Conservation (phyloP, 805 yeast species). For the Starmerella tilneyi region DNA sequence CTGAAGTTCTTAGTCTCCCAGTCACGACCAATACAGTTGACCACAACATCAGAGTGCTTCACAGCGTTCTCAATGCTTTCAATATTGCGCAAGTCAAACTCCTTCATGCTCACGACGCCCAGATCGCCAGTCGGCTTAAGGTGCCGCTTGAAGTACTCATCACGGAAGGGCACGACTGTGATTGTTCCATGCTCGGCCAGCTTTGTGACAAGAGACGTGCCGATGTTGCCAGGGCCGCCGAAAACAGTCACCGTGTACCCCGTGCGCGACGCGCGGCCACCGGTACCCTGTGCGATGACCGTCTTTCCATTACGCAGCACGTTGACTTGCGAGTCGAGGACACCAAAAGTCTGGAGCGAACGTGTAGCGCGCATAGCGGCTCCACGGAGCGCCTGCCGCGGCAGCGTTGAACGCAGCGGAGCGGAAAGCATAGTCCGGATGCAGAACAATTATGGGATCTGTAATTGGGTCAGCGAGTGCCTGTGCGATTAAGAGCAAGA, state of each 20-base stretch:
- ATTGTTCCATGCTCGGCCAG: constrained; percentile 75
- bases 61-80: constrained; percentile 67
- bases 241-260: constrained; percentile 85
- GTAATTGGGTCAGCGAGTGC: constrained; percentile 6
- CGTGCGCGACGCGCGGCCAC: constrained; percentile 72
- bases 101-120: constrained; percentile 77
- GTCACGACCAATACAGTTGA: constrained; percentile 68
- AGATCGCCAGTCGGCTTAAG: constrained; percentile 76
- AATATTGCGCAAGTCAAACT: constrained; percentile 69
- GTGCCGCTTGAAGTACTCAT: constrained; percentile 65
- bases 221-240: constrained; percentile 72
- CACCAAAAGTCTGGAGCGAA: constrained; percentile 32
- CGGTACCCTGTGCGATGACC: constrained; percentile 57
- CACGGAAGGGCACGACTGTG: constrained; percentile 69
- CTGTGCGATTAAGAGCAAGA: neutral
- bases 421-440: constrained; percentile 6
- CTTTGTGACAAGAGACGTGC: constrained; percentile 58
- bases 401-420: constrained; percentile 4
- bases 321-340: constrained; percentile 42
- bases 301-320: constrained; percentile 70
- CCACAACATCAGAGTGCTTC: constrained; percentile 71
- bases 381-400: constrained; percentile 2
- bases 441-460: constrained; percentile 5
- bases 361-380: constrained; percentile 14
- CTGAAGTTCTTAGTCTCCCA: constrained; percentile 67